A percentile compares a stretch with the other conserved stretches of the same genome.
Conservation (phyloP, 495 filamentous ascomycete species). For the Xylaria palmicola region DNA sequence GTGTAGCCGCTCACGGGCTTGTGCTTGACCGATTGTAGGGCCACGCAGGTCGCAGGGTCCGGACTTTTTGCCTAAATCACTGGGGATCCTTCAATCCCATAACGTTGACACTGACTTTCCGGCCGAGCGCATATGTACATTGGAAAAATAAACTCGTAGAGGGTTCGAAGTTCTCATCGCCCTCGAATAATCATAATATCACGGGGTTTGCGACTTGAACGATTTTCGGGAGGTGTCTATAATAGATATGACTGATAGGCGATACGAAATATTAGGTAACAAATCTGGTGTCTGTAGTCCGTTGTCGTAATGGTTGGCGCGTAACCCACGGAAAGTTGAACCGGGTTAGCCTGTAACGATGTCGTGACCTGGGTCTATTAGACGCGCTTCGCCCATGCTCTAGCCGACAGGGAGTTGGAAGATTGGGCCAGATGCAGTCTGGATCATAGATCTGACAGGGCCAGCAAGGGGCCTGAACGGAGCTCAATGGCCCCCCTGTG, state of each 20-base stretch:
- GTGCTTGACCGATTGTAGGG: background rate
- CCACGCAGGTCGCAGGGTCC: constrained; percentile 1
- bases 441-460: constrained; percentile 17
- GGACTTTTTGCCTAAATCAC: constrained; percentile 8
- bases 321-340: background rate
- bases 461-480: background rate
- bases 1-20: background rate
- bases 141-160: background rate
- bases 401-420: background rate
- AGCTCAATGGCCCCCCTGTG: background rate
- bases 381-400: background rate
- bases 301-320: too few species aligned
- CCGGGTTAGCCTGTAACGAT: background rate
- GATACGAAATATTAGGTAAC: background rate
- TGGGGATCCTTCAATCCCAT: constrained; percentile 1
- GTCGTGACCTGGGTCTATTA: background rate
- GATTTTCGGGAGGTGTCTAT: background rate
- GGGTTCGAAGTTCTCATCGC: background rate
- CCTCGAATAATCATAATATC: background rate
- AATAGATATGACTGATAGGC: background rate
- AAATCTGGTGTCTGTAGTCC: background rate
- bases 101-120: background rate
- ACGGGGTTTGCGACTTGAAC: background rate
- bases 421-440: constrained; percentile 2
- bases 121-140: background rate